These are phyloP conservation scores for Emydomyces testavorans DNA, from an alignment of 2,329 filamentous ascomycete species.

Conservation along the genomic window DNA sequence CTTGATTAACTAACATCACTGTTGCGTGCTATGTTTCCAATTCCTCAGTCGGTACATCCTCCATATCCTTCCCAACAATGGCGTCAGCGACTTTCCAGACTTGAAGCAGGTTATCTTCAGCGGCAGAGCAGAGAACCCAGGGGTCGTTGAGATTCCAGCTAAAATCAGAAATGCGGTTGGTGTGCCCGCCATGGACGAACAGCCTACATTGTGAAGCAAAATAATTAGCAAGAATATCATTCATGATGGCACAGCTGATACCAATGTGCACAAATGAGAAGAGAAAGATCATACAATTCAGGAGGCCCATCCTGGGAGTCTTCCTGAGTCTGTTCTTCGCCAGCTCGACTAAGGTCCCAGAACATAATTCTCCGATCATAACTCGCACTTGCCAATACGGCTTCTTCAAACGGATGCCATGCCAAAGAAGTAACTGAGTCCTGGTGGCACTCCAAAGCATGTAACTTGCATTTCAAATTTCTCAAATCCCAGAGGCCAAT, in stretches of 20 bases:
- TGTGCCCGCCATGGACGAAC: slow-evolving; percentile 98
- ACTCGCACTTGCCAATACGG: slow-evolving; percentile 79
- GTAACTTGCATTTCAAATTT: slow-evolving; percentile 78
- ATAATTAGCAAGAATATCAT: no score
- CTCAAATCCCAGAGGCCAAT: slow-evolving; percentile 92
- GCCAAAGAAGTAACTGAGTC: slow-evolving; percentile 84
- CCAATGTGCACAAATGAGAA: no score
- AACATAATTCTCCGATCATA: slow-evolving; percentile 91
- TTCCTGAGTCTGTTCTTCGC: slow-evolving; percentile 88
- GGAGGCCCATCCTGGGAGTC: slow-evolving; percentile 91
- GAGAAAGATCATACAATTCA: slow-evolving; percentile 55
- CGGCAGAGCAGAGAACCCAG: slow-evolving; percentile 90
- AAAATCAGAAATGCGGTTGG: slow-evolving; percentile 91
- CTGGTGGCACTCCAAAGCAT: slow-evolving; percentile 76
- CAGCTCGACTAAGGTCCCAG: slow-evolving; percentile 87
- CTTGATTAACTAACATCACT: no score
- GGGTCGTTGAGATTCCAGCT: slow-evolving; percentile 96
- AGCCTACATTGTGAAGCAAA: slow-evolving; percentile 42
- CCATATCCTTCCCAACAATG: slow-evolving; percentile 66
- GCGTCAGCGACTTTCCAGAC: slow-evolving; percentile 81
- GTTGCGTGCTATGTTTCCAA: slow-evolving; percentile 40
- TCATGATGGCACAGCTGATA: no score
- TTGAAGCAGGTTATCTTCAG: slow-evolving; percentile 93
- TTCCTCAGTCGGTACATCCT: slow-evolving; percentile 65
- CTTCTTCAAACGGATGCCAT: slow-evolving; percentile 87